phyloP scores from a whole-genome alignment of 257 asterid species.

The Capsicum chinense region DNA sequence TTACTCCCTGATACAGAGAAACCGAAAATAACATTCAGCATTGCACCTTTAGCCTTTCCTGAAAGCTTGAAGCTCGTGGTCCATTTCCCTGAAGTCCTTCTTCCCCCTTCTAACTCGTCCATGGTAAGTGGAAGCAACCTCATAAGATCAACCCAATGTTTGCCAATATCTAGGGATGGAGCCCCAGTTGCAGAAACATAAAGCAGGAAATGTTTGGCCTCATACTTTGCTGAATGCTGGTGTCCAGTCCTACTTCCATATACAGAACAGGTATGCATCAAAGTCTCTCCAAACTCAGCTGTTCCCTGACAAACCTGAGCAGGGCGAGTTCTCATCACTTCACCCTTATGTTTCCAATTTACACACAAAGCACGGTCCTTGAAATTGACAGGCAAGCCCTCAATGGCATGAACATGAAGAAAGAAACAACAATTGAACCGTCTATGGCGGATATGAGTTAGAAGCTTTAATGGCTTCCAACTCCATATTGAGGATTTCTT shows the following conservation, averaged over 20 bases:
- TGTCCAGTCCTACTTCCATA: slow-evolving; percentile 60
- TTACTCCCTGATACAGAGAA: slow-evolving; percentile 59
- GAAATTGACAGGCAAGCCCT: slow-evolving; percentile 70
- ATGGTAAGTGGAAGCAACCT: slow-evolving; percentile 84
- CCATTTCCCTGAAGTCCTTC: slow-evolving; percentile 80
- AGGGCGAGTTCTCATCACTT: slow-evolving; percentile 57
- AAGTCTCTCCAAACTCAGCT: slow-evolving; percentile 81
- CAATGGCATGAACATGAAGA: slow-evolving; percentile 74
- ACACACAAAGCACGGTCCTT: slow-evolving; percentile 63
- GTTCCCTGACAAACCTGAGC: slow-evolving; percentile 57
- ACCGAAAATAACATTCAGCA: slow-evolving; percentile 78
- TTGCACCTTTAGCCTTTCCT: slow-evolving; percentile 82
- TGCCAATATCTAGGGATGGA: slow-evolving; percentile 69
- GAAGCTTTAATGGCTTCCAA: slow-evolving; percentile 81
- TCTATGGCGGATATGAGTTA: slow-evolving; percentile 58
- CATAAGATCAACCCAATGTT: slow-evolving; percentile 81
- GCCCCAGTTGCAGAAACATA: slow-evolving; percentile 63
- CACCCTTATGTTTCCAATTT: slow-evolving; percentile 69
- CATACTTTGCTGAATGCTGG: slow-evolving; percentile 60
- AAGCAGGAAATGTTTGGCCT: slow-evolving; percentile 69
- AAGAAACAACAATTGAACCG: slow-evolving; percentile 73
- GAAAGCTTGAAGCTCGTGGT: slow-evolving; percentile 83
- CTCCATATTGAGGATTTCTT: slow-evolving; percentile 78
- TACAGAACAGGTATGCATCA: slow-evolving; percentile 67
- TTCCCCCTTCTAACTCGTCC: slow-evolving; percentile 69